These are phyloP conservation scores for Kuraishia borneana DNA, from an alignment of 805 yeast genomes.

Conservation along the genomic window DNA sequence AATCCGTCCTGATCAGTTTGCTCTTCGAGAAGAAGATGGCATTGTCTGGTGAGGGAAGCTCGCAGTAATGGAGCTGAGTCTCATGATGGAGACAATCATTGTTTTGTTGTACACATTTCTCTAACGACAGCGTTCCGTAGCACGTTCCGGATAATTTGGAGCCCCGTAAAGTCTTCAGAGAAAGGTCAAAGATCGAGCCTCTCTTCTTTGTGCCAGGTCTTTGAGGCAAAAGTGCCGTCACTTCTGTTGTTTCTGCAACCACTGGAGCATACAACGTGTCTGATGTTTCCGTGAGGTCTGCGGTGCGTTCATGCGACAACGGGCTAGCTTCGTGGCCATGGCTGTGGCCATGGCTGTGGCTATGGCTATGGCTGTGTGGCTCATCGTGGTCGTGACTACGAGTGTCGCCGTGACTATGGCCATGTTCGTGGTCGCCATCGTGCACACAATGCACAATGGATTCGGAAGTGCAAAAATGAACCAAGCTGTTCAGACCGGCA, in stretches of 20 bases:
- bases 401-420: conserved; percentile 9
- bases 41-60: conserved; percentile 21
- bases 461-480: conserved; percentile 70
- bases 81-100: conserved; percentile 1
- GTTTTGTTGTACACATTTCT: conserved; percentile 4
- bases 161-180: conserved; percentile 1
- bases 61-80: conserved; percentile 17
- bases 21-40: conserved; percentile 15
- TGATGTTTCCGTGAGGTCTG: neutral
- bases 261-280: neutral
- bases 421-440: conserved; percentile 17
- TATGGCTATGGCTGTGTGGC: conserved; percentile 2
- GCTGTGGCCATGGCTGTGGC: conserved; percentile 5
- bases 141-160: conserved; percentile 11
- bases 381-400: conserved; percentile 4
- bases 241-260: neutral
- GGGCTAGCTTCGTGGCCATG: conserved; percentile 8
- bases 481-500: conserved; percentile 43
- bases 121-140: conserved; percentile 13
- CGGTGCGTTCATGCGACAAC: conserved; percentile 5
- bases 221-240: neutral
- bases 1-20: conserved; percentile 12
- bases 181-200: conserved; percentile 3
- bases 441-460: conserved; percentile 84
- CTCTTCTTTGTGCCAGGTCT: neutral